phyloP scores from a whole-genome alignment of 352 stramenopile genomes.

The Phytophthora sojae region DNA sequence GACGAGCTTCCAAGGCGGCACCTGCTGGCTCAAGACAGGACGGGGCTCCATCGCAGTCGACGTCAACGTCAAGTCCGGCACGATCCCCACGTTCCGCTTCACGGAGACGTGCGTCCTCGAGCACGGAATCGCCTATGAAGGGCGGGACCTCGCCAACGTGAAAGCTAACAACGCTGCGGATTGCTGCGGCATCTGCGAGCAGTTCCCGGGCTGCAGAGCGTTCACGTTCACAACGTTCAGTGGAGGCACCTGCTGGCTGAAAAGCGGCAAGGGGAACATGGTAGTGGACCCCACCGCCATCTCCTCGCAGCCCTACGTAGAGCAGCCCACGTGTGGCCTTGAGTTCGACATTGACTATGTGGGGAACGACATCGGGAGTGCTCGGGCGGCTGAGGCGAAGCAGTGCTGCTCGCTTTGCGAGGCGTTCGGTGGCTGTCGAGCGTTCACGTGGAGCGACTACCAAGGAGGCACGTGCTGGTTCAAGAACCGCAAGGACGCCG shows the following conservation, averaged over 20 bases:
- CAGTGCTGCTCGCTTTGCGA: constrained; percentile 39
- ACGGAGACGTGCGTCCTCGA: constrained; percentile 29
- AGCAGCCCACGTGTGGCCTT: constrained; percentile 34
- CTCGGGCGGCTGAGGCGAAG: constrained; percentile 9
- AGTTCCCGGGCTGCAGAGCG: constrained; percentile 41
- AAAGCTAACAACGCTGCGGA: constrained; percentile 10
- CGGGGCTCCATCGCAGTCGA: constrained; percentile 36
- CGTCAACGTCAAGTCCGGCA: constrained; percentile 31
- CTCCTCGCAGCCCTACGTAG: constrained; percentile 22
- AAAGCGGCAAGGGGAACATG: constrained; percentile 41
- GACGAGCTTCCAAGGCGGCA: constrained; percentile 52
- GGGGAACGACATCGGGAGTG: constrained; percentile 41
- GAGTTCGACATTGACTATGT: constrained; percentile 37
- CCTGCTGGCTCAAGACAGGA: constrained; percentile 66
- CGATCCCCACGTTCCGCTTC: constrained; percentile 26
- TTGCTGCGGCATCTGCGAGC: constrained; percentile 35
- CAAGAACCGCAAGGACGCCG: constrained; percentile 44
- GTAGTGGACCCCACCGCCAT: constrained; percentile 16
- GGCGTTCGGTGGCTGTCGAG: constrained; percentile 38
- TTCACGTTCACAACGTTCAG: constrained; percentile 41
- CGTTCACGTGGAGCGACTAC: constrained; percentile 59
- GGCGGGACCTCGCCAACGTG: constrained; percentile 32
- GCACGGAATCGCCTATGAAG: constrained; percentile 36
- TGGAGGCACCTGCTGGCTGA: constrained; percentile 43
- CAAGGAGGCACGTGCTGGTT: constrained; percentile 66